Evolutionary conservation across 345 rosid genomes (phyloP), one percentile per base, ranked within the genome.

Genomic region (Abelmoschus esculentus): DNA sequence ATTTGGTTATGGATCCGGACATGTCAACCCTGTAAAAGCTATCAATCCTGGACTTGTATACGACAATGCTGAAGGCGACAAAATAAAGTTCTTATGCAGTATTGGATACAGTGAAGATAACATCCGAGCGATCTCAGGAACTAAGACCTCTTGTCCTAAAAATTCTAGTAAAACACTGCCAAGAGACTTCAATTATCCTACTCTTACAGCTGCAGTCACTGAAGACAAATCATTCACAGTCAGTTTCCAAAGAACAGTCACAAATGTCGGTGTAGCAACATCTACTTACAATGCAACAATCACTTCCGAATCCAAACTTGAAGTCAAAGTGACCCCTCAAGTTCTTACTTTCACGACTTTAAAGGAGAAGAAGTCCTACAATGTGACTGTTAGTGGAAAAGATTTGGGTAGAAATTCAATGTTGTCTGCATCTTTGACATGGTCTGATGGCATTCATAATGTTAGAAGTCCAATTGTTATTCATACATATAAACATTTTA

Each of bases 21-120:
- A 83, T 72, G 50, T 83, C 7, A 70, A 83, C 75, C 82, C 83
- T 0, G 26, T 74, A 14, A 19, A 62, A 13, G 81, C 81, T 13
- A 12, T 67, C 53, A 44, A 78, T 67, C 84, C 84, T 13, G 78
- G 86, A 6, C 82, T 78, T 0, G 74, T 83, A 18, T 83, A 83
- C 38, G 83, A 78, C 49, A 36, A 69, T 50, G 42, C 6, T 31
- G 72, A 74, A 70, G 36, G 42, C 7, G 79, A 80, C 64, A 53
- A 80, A 66, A 26, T 80, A 12, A 56, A 71, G 6, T 61, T 80
- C 29, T 74, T 78, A 1, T 80, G 82, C 42, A 73, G 76, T 9
- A 44, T 80, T 61, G 79, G 77, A 34, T 81, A 78, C 50, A 31
- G 4, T 2, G 59, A 47, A 17, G 70, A 40, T 13, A 67, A 13